Evolutionary conservation across 176 grass and related monocot species (phyloP).

Genomic region (Canna indica): DNA sequence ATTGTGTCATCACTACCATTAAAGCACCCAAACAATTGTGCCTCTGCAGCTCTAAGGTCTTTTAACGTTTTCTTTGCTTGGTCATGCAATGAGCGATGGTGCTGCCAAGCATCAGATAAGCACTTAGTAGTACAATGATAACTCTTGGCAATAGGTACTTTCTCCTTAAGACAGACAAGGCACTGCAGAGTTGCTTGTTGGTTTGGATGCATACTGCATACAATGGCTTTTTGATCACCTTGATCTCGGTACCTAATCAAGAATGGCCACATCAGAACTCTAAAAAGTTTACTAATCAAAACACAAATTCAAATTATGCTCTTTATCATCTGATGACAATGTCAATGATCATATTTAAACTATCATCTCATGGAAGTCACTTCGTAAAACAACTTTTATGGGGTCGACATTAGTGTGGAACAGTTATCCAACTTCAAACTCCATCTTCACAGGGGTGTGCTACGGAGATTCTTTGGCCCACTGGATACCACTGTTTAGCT

Average conservation of each 20-base stretch:
- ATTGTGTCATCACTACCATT: conserved; percentile 28
- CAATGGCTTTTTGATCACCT: conserved; percentile 63
- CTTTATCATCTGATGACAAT: too few relatives aligned
- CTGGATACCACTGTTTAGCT: too few relatives aligned
- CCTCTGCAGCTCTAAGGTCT: conserved; percentile 89
- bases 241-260: conserved; percentile 97
- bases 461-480: too few relatives aligned
- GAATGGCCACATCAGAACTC: too few relatives aligned
- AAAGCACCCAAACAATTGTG: conserved; percentile 79
- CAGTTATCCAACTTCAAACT: too few relatives aligned
- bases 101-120: conserved; percentile 94
- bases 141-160: conserved; percentile 88
- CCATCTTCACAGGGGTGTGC: too few relatives aligned
- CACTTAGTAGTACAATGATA: conserved; percentile 91
- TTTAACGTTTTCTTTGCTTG: conserved; percentile 56
- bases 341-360: too few relatives aligned
- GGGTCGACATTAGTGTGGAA: too few relatives aligned
- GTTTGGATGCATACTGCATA: conserved; percentile 88
- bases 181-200: conserved; percentile 91
- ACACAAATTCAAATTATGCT: conserved; percentile 11
- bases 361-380: too few relatives aligned
- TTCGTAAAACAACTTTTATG: too few relatives aligned
- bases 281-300: too few relatives aligned
- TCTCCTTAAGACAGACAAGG: conserved; percentile 87
- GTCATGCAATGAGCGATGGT: conserved; percentile 90